Conservation (phyloP, 140 eudicot genomes). For the Ambrosia hybrid region DNA sequence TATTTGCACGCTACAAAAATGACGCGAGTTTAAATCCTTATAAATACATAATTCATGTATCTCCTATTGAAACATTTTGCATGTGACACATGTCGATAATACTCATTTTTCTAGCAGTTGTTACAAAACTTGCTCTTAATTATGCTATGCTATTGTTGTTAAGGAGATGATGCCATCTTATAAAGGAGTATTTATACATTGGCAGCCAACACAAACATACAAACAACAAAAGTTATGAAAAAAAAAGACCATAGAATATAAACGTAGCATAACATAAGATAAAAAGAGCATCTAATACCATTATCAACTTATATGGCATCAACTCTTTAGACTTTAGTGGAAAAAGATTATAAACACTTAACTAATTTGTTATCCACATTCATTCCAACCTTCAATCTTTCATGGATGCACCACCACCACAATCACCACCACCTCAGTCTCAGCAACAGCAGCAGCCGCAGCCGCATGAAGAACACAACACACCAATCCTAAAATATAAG, state of each 20-base stretch:
- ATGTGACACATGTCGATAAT: too few species aligned
- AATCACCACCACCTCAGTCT: background rate
- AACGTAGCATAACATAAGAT: background rate
- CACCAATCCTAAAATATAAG: constrained; percentile 58
- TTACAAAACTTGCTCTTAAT: too few species aligned
- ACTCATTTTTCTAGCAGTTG: too few species aligned
- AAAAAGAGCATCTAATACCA: constrained; percentile 44
- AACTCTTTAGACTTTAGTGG: constrained; percentile 10
- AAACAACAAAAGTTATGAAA: background rate
- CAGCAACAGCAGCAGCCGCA: background rate
- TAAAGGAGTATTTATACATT: background rate
- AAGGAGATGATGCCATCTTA: background rate
- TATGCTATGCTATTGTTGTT: background rate
- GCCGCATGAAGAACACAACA: constrained; percentile 19
- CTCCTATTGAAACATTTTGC: too few species aligned
- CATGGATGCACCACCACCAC: constrained; percentile 22
- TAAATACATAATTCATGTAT: too few species aligned
- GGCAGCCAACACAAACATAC: constrained; percentile 3
- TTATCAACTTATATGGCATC: constrained; percentile 31
- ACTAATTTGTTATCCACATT: background rate
- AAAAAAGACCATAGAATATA: background rate
- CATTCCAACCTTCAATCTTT: constrained; percentile 26
- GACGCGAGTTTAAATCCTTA: too few species aligned
- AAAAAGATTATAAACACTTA: constrained; percentile 10
- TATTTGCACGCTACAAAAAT: too few species aligned